Base-by-base conservation (phyloP, 108 stramenopile species). In the Skeletonema grethae region DNA sequence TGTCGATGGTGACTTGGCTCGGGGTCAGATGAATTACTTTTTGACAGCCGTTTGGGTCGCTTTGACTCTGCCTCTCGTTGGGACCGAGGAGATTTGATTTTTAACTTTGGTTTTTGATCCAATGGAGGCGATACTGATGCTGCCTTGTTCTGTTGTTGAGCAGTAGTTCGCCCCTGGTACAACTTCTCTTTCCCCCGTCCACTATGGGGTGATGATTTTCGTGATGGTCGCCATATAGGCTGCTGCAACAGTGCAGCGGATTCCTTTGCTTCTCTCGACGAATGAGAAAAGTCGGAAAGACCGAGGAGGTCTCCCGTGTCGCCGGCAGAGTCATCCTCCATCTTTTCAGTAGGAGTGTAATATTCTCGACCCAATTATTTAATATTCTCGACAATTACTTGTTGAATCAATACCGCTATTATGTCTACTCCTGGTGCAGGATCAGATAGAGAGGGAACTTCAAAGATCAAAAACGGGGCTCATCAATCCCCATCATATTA, bases 231-330 rank as follows among this genome's bases (percentile, higher is more conserved):
- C 15, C 15, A 43, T 43, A 0, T n/a, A 15, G 13, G 41, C 36
- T 38, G 36, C 10, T 38, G 36, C 10, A 38, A 38, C 0, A 43
- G 41, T n/a, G 41, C 41, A n/a, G 50, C 20, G 15, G 2, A 15
- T 9, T 53, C n/a, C 4, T 53, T 53, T 53, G 50, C 50, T 10
- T 53, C 50, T 53, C 4, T 9, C 22, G n/a, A 53, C 1, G 50
- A 53, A 16, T 53, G 50, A 24, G 41, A 43, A 15, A 43, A 43
- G 0, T 43, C 41, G 15, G 41, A 9, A 7, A 53, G 50, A 24
- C 50, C 50, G 20, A 53, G 50, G 18, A 53, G 50, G 22, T 53
- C 50, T 9, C 22, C 50, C 50, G 50, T 53, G 22, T 53, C 50
- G 50, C 1, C 46, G 16, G 18, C 50, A 53, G 50, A 24, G 4